Conservation (phyloP, 1,284 basidiomycete genomes). For the Wolfiporia cocos region DNA sequence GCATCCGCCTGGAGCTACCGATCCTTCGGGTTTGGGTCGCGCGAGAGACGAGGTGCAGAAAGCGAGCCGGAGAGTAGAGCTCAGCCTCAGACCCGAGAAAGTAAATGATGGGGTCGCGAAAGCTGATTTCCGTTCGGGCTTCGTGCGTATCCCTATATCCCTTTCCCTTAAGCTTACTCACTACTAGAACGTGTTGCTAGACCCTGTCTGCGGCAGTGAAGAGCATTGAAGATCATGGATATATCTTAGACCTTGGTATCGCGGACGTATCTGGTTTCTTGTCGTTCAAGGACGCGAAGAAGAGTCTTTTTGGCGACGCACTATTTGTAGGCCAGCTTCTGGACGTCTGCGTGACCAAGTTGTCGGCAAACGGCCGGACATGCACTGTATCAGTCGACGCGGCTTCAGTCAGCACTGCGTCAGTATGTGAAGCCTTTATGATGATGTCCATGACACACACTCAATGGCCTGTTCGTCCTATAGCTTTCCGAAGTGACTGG, state of each 20-base stretch:
- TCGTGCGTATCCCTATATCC: slow-evolving; percentile 38
- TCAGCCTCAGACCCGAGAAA: slow-evolving; percentile 80
- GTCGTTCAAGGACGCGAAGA: slow-evolving; percentile 57
- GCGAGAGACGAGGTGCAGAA: slow-evolving; percentile 61
- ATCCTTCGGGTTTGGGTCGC: slow-evolving; percentile 48
- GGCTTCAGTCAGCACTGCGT: slow-evolving; percentile 38
- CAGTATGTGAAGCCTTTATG: slow-evolving; percentile 35
- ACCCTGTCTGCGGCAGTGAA: slow-evolving; percentile 74
- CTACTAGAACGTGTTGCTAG: slow-evolving; percentile 34
- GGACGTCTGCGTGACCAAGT: slow-evolving; percentile 54
- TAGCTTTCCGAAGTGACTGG: slow-evolving; percentile 74
- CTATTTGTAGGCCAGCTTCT: slow-evolving; percentile 65
- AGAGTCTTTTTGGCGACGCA: neutral
- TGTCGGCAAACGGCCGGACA: slow-evolving; percentile 67
- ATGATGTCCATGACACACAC: neutral
- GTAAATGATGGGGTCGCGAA: slow-evolving; percentile 84
- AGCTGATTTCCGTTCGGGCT: slow-evolving; percentile 73
- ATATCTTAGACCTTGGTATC: slow-evolving; percentile 84
- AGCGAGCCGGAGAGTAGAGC: slow-evolving; percentile 77
- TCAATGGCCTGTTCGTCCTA: slow-evolving; percentile 5
- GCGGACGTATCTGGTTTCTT: slow-evolving; percentile 74
- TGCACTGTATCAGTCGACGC: slow-evolving; percentile 57
- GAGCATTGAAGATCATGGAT: slow-evolving; percentile 93
- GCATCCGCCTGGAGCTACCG: slow-evolving; percentile 55
- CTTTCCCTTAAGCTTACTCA: too few relatives aligned